A percentile compares a stretch with the other conserved stretches of the same genome.
phyloP scores from a whole-genome alignment of 208 protist species.

The Trypanosoma mega region DNA sequence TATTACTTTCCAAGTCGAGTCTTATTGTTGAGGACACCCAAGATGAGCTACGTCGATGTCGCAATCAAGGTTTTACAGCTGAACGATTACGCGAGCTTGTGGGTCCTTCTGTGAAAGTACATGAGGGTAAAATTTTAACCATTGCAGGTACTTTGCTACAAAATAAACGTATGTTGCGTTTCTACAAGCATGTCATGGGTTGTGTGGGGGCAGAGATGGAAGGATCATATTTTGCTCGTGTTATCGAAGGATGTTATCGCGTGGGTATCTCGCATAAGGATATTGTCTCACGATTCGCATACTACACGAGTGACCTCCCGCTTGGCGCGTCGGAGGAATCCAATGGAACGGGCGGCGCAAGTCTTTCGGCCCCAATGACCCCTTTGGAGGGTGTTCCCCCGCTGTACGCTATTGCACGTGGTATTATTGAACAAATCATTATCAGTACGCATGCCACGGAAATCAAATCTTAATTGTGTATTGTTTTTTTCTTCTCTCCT shows the following conservation, averaged over 20 bases:
- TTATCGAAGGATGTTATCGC: conserved; percentile 80
- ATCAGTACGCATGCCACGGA: no score
- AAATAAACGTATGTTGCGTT: conserved; percentile 74
- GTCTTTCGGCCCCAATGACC: conserved; percentile 75
- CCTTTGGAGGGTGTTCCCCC: conserved; percentile 77
- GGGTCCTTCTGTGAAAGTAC: conserved; percentile 45
- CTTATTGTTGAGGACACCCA: conserved; percentile 83
- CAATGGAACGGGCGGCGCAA: conserved; percentile 17
- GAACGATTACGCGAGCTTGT: conserved; percentile 54
- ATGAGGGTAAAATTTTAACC: conserved; percentile 79
- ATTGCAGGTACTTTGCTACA: conserved; percentile 88
- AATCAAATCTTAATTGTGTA: no score
- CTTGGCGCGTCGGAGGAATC: conserved; percentile 25
- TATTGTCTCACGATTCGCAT: conserved; percentile 77
- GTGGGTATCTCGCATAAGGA: conserved; percentile 65
- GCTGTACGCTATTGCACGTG: conserved; percentile 84
- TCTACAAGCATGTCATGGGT: conserved; percentile 82
- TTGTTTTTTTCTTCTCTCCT: no score
- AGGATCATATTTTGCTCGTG: conserved; percentile 84
- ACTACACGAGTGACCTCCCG: conserved; percentile 89
- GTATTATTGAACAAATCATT: conserved; percentile 73
- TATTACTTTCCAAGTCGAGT: conserved; percentile 82
- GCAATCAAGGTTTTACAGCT: conserved; percentile 70
- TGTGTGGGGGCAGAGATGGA: conserved; percentile 90
- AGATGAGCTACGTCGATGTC: conserved; percentile 80